Conservation (phyloP, 148 eudicot species). For the Agrostemma githago region DNA sequence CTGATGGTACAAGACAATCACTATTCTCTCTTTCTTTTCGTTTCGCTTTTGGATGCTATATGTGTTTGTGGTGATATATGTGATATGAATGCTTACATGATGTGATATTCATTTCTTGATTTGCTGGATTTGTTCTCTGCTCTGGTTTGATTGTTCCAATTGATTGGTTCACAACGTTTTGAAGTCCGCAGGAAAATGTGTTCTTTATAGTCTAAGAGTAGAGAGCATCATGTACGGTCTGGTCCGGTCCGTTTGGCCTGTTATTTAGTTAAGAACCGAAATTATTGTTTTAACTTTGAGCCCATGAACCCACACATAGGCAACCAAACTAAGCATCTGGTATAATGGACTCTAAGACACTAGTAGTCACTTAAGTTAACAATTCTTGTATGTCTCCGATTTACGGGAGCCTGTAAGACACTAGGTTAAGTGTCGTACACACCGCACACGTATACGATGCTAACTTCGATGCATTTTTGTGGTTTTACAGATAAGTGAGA, state of each 20-base stretch:
- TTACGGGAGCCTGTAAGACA: not conserved
- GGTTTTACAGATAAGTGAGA: not conserved
- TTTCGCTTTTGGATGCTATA: not conserved
- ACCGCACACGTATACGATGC: not conserved
- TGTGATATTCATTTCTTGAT: not conserved
- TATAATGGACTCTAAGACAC: not conserved
- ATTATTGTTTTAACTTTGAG: no score
- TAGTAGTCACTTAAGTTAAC: no score
- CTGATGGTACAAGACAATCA: constrained; percentile 50
- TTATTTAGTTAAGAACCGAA: no score
- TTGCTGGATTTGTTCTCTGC: not conserved
- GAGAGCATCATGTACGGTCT: no score
- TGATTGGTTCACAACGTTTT: not conserved
- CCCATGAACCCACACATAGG: no score
- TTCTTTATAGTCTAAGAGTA: not conserved
- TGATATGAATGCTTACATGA: not conserved
- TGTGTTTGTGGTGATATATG: not conserved
- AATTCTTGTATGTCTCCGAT: not conserved
- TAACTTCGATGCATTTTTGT: not conserved
- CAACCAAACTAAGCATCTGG: no score
- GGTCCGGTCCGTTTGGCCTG: no score
- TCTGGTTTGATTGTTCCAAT: not conserved
- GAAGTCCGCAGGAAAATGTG: not conserved
- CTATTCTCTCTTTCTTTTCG: not conserved
- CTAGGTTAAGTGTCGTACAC: not conserved